These are phyloP conservation scores for Camelina laxa DNA, from an alignment of 345 rosid species.

Conservation along the genomic window DNA sequence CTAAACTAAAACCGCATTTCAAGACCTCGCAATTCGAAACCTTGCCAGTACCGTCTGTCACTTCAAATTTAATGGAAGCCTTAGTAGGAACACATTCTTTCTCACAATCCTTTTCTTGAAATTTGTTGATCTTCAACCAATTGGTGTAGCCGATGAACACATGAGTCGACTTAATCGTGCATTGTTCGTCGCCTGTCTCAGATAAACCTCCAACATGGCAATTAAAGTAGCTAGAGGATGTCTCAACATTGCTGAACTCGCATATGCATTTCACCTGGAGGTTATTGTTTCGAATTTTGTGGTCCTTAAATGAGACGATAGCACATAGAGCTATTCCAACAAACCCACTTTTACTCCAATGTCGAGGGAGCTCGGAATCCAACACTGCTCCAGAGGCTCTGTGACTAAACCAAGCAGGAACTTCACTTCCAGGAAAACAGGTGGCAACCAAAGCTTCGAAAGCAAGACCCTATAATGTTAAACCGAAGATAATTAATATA, in stretches of 20 bases:
- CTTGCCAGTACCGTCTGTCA: not conserved
- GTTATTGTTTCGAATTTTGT: not conserved
- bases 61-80: conserved; percentile 15
- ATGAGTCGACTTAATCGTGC: not conserved
- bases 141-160: conserved; percentile 9
- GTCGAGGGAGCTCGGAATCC: not conserved
- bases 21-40: not conserved
- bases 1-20: conserved; percentile 7
- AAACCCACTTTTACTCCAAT: not conserved
- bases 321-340: conserved; percentile 2
- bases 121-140: conserved; percentile 13
- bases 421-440: conserved; percentile 2
- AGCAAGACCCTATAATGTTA: not conserved
- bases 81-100: not conserved
- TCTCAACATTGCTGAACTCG: not conserved
- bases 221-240: not conserved
- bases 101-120: not conserved
- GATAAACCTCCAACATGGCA: conserved; percentile 17
- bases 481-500: not conserved
- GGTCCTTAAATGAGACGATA: not conserved
- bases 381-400: not conserved
- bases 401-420: not conserved
- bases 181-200: conserved; percentile 12
- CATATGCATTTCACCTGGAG: not conserved
- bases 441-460: conserved; percentile 15